A percentile compares a stretch with the other conserved stretches of the same genome.
Conservation (phyloP, 2,329 filamentous ascomycete species). For the Aplosporella prunicola region DNA sequence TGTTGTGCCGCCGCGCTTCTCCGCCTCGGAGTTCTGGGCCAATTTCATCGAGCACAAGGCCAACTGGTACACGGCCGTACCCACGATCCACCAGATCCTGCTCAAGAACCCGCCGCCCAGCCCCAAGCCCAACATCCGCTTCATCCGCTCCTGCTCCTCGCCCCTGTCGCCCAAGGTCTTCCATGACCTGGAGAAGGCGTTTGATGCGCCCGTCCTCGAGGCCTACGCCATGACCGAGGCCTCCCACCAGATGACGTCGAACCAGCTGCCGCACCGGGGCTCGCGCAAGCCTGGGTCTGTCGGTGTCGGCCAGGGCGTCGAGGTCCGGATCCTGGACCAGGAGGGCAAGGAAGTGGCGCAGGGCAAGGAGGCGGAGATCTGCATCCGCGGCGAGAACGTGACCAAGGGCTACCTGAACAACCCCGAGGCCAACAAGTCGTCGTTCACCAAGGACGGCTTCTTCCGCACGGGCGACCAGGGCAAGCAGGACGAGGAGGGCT, state of each 20-base stretch:
- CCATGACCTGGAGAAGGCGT: constrained; percentile 65
- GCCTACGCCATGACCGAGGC: constrained; percentile 92
- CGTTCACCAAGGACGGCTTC: constrained; percentile 67
- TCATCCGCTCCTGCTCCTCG: constrained; percentile 80
- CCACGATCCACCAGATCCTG: constrained; percentile 83
- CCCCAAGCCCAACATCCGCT: constrained; percentile 64
- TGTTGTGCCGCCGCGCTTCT: constrained; percentile 70
- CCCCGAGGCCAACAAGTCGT: constrained; percentile 59
- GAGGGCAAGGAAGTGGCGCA: constrained; percentile 58
- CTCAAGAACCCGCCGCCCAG: constrained; percentile 62
- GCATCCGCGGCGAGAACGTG: constrained; percentile 72
- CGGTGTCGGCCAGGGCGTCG: constrained; percentile 73
- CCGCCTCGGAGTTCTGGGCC: constrained; percentile 71
- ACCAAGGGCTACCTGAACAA: constrained; percentile 84
- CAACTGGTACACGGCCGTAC: constrained; percentile 91
- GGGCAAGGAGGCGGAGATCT: constrained; percentile 71
- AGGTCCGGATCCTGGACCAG: constrained; percentile 66
- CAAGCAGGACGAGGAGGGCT: constrained; percentile 68
- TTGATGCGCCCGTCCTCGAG: constrained; percentile 73
- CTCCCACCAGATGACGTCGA: constrained; percentile 73
- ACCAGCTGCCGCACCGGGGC: constrained; percentile 46
- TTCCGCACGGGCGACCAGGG: constrained; percentile 87
- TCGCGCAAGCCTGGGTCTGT: constrained; percentile 75
- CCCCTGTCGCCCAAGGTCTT: constrained; percentile 75
- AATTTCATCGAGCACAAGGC: constrained; percentile 66